phyloP scores from a whole-genome alignment of 352 stramenopile species.

The Phytophthora parvispora region DNA sequence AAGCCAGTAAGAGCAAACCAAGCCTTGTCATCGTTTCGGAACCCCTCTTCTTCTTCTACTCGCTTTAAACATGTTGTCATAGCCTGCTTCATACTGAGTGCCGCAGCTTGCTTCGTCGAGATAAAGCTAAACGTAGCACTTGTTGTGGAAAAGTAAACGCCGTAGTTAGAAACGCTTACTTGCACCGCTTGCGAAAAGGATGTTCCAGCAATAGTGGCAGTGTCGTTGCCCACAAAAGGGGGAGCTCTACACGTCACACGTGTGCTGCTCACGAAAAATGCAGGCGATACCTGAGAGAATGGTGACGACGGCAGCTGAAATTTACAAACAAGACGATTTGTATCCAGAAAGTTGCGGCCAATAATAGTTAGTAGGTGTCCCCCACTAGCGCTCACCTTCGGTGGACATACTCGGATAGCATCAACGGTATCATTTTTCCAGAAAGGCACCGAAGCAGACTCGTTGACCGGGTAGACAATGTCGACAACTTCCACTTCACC shows the following conservation, averaged over 20 bases:
- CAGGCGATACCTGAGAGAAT: constrained; percentile 32
- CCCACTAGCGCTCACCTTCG: constrained; percentile 40
- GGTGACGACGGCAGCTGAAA: constrained; percentile 52
- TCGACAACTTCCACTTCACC: constrained; percentile 92
- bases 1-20: constrained; percentile 95
- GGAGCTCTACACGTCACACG: constrained; percentile 85
- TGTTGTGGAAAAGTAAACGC: constrained; percentile 77
- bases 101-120: constrained; percentile 39
- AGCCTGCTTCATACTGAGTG: constrained; percentile 49
- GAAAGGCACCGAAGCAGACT: constrained; percentile 73
- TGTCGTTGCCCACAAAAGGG: constrained; percentile 51
- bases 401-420: constrained; percentile 90
- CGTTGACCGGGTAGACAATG: constrained; percentile 95
- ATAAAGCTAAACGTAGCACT: constrained; percentile 58
- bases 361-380: constrained; percentile 92
- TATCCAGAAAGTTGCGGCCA: constrained; percentile 95
- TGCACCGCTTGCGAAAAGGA: constrained; percentile 39
- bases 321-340: constrained; percentile 87
- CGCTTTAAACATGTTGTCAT: constrained; percentile 48
- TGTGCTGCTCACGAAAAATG: constrained; percentile 87
- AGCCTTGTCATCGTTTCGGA: constrained; percentile 82
- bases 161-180: constrained; percentile 88
- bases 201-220: constrained; percentile 6
- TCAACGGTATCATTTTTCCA: constrained; percentile 98
- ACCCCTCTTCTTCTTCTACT: constrained; percentile 78